Evolutionary conservation across 2,329 filamentous ascomycete genomes (phyloP), one percentile per base, ranked within the genome.

Genomic region (Xylariaceae sp.): DNA sequence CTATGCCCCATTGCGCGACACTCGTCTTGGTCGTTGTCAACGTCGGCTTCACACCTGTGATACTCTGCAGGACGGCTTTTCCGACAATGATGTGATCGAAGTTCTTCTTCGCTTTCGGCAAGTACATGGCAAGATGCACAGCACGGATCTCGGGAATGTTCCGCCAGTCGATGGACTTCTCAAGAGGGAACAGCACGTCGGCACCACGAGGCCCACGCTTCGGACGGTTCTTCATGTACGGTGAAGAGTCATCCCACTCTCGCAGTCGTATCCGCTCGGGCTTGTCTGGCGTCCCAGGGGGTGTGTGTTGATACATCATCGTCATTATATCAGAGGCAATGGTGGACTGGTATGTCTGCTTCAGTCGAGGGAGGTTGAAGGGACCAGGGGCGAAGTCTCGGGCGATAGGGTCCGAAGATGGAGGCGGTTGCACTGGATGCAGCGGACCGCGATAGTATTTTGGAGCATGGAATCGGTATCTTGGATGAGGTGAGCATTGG

Each of bases 391-490:
- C 82, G 74, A 95, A 99, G 71, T 92, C 82, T 71, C 95, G 89
- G 57, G 95, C 96, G 24, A 89, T 84, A 1, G 93, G 93, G 69
- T 97, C 91, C 61, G 93, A 95, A 48, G 87, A 84, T 34, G 87
- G 83, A n/a, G 92, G 94, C 57, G 92, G 90, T 78, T 96, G 92
- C 69, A 97, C 87, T 47, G 95, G 95, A 73, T 98, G 93, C 21
- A 98, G 82, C 63, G 93, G 93, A 54, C 95, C 95, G 70, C 94
- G 91, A 75, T 96, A 88, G 83, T 93, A 99, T 78, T 94, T 95
- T 62, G 95, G 95, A 47, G 94, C 89, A 64, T 93, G 92, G 76
- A 90, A 98, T 76, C 96, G 91, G 79, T 98, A 99, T 82, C 94
- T 96, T 39, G 14, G 23, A 43, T 24, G 31, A 3, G 37, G 50